phyloP scores from a whole-genome alignment of 2,329 filamentous ascomycete species.

The Neonectria magnoliae region DNA sequence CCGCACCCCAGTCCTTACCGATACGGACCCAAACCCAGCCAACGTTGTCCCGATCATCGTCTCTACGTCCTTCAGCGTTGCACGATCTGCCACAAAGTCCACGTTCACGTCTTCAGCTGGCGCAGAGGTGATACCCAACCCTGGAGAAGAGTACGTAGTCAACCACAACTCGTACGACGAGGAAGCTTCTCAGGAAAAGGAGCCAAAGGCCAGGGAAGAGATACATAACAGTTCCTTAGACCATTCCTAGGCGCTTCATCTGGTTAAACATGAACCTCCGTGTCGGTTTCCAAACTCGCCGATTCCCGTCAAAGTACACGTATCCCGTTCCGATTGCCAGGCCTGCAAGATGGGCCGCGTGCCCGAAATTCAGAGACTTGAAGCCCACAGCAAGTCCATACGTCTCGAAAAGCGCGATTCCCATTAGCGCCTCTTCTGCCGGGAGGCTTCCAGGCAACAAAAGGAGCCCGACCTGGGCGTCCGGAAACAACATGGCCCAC shows the following conservation, averaged over 20 bases:
- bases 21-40: too few species aligned
- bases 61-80: too few species aligned
- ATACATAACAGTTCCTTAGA: neutral
- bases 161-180: too few species aligned
- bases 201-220: too few species aligned
- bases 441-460: constrained; percentile 1
- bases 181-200: too few species aligned
- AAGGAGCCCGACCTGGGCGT: constrained; percentile 1
- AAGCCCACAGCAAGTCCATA: constrained; percentile 2
- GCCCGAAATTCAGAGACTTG: neutral
- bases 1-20: too few species aligned
- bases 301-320: constrained; percentile 9
- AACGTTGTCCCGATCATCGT: too few species aligned
- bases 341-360: constrained; percentile 6
- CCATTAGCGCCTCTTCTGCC: neutral
- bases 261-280: constrained; percentile 1
- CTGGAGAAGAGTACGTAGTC: too few species aligned
- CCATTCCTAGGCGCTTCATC: constrained; percentile 1
- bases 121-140: too few species aligned
- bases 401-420: neutral
- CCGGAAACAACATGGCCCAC: constrained; percentile 4
- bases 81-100: too few species aligned
- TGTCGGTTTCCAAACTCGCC: constrained; percentile 6
- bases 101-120: too few species aligned
- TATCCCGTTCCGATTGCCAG: constrained; percentile 8